A percentile compares a stretch with the other conserved stretches of the same genome.
phyloP scores from a whole-genome alignment of 192 early-diverging fungal species.

The Endogone sp. region DNA sequence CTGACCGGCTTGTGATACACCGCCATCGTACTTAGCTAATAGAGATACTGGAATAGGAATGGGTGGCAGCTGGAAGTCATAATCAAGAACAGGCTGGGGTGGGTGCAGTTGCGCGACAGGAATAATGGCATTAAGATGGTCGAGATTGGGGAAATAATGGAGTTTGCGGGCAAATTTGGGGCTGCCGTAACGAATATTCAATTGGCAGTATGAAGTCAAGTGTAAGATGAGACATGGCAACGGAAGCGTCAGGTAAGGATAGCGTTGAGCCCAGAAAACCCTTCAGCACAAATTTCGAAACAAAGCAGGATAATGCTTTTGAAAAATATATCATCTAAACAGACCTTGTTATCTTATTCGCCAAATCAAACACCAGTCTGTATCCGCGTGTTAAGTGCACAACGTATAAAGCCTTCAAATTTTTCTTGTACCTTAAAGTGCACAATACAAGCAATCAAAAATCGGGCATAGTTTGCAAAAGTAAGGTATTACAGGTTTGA shows the following conservation, averaged over 20 bases:
- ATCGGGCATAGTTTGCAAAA: conserved; percentile 1
- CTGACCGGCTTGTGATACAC: conserved; percentile 19
- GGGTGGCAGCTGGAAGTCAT: conserved; percentile 20
- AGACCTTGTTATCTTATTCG: conserved; percentile 84
- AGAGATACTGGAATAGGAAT: background rate
- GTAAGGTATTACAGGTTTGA: too few species aligned
- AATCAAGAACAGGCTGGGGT: conserved; percentile 63
- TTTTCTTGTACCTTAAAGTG: conserved; percentile 76
- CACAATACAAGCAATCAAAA: background rate
- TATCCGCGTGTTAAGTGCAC: conserved; percentile 89
- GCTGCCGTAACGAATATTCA: conserved; percentile 32
- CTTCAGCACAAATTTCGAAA: too few species aligned
- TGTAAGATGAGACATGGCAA: too few species aligned
- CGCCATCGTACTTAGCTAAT: conserved; percentile 22
- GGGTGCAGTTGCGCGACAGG: conserved; percentile 75
- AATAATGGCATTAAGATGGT: conserved; percentile 59
- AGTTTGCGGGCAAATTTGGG: conserved; percentile 91
- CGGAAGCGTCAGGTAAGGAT: too few species aligned
- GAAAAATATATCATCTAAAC: background rate
- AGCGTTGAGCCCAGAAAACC: too few species aligned
- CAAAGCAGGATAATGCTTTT: background rate
- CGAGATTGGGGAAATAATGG: conserved; percentile 70
- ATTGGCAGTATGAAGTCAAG: conserved; percentile 2
- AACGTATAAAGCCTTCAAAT: conserved; percentile 87
- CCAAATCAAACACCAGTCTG: conserved; percentile 77